Conservation (phyloP, 352 stramenopile species). For the Phytopythium sindhum region DNA sequence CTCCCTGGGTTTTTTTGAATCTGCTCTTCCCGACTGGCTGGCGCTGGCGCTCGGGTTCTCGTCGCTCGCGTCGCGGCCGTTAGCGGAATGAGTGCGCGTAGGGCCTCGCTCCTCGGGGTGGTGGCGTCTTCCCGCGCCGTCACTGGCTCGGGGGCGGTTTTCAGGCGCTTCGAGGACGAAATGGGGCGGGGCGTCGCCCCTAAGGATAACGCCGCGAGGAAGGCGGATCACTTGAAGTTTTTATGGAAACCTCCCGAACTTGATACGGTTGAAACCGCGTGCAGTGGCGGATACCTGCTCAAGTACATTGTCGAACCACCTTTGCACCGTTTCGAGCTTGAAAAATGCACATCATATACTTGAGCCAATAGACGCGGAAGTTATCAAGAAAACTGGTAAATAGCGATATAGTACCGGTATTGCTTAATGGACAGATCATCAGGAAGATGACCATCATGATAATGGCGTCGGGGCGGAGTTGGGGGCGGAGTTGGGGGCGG, state of each 20-base stretch:
- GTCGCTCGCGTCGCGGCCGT: constrained; percentile 8
- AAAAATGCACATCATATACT: not conserved
- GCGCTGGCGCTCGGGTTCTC: not conserved
- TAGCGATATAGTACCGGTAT: no score
- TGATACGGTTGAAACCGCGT: not conserved
- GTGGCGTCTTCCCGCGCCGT: not conserved
- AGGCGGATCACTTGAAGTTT: not conserved
- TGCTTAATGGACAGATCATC: not conserved
- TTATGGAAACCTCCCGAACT: constrained; percentile 5
- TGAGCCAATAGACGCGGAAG: no score
- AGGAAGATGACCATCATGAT: no score
- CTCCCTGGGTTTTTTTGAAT: not conserved
- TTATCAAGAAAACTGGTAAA: no score
- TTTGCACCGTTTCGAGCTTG: not conserved
- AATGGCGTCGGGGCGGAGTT: no score
- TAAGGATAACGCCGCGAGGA: not conserved
- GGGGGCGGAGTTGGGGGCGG: no score
- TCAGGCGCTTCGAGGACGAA: not conserved
- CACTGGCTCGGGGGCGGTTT: constrained; percentile 1
- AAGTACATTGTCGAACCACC: not conserved
- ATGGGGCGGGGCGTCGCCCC: not conserved
- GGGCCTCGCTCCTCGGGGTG: no score
- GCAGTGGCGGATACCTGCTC: not conserved
- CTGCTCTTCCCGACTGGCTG: not conserved
- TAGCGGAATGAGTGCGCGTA: not conserved